Evolutionary conservation across 768 basidiomycete species (phyloP), one percentile per base, ranked within the genome.

Genomic region (Dacryopinax spathularia): DNA sequence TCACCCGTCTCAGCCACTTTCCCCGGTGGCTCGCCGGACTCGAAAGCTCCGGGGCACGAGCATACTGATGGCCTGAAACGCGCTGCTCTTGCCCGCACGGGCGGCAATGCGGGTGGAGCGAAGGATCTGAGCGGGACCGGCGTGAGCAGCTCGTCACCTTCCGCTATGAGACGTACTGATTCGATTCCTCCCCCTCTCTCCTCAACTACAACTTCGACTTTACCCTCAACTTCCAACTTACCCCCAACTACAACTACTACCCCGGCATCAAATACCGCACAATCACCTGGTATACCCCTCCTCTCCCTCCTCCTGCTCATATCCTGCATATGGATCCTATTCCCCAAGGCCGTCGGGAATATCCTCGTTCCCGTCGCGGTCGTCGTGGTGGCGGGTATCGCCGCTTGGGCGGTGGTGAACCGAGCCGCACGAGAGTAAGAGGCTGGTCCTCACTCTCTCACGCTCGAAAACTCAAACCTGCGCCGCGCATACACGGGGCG

Each of bases 101-200:
- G 48, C 48, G n/a, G n/a, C n/a, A n/a, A n/a, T n/a, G n/a, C n/a
- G n/a, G n/a, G n/a, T n/a, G n/a, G n/a, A n/a, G 48, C 48, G 18
- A 56, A 56, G 48, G 48, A 56, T 56, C 48, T 20, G 29, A 56
- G 48, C 48, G 48, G 48, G 25, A 56, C 48, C 48, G 48, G 10
- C 48, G 48, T 56, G 48, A 56, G 48, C 48, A 27, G 25, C 48
- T 29, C 48, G 48, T 56, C 48, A 56, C 48, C 48, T 56, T 56
- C 48, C 48, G 48, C 48, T 27, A 22, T 27, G 48, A 56, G 48
- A 56, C 48, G 48, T 56, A 56, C 48, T 56, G 48, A 56, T 56
- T 22, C 48, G 31, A 22, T 56, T 56, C 3, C 48, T 31, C 48
- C 29, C 25, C 15, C 48, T 29, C 48, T 31, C 31, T 56, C 29